These are phyloP conservation scores for Geotrichum restrictum DNA, from an alignment of 1,139 yeast genomes.

Conservation along the genomic window DNA sequence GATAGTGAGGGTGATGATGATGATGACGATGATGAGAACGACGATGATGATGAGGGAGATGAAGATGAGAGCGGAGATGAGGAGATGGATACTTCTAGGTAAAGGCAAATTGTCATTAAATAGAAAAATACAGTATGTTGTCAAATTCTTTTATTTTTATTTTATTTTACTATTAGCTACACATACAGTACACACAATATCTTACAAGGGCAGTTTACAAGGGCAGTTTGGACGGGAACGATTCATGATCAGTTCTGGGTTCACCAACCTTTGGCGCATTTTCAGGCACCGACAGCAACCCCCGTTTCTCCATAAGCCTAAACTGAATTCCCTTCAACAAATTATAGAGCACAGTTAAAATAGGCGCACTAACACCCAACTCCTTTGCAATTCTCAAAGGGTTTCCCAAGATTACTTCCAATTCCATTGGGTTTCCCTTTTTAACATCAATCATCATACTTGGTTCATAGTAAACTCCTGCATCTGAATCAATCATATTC, in stretches of 20 bases:
- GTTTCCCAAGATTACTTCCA: slow-evolving; percentile 68
- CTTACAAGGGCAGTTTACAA: no score
- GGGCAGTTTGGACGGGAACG: slow-evolving; percentile 17
- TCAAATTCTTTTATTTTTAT: no score
- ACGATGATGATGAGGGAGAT: no score
- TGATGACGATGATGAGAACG: no score
- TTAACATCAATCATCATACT: slow-evolving; percentile 71
- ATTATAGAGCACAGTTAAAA: slow-evolving; percentile 52
- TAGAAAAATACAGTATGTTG: no score
- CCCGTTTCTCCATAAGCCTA: slow-evolving; percentile 53
- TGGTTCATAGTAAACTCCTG: slow-evolving; percentile 62
- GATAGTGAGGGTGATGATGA: slow-evolving; percentile 21
- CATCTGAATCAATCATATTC: slow-evolving; percentile 54
- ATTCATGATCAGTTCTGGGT: slow-evolving; percentile 13
- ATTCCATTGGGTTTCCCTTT: slow-evolving; percentile 66
- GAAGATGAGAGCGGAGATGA: slow-evolving; percentile 13
- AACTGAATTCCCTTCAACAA: slow-evolving; percentile 59
- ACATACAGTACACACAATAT: no score
- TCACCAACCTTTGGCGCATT: slow-evolving; percentile 37
- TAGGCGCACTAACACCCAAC: slow-evolving; percentile 57
- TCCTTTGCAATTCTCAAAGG: slow-evolving; percentile 58
- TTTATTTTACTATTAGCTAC: no score
- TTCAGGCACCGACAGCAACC: slow-evolving; percentile 45
- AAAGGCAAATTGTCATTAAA: no score
- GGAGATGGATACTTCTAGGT: background rate